phyloP scores from a whole-genome alignment of 441 rosid species.

The Arabidopsis lyrata region DNA sequence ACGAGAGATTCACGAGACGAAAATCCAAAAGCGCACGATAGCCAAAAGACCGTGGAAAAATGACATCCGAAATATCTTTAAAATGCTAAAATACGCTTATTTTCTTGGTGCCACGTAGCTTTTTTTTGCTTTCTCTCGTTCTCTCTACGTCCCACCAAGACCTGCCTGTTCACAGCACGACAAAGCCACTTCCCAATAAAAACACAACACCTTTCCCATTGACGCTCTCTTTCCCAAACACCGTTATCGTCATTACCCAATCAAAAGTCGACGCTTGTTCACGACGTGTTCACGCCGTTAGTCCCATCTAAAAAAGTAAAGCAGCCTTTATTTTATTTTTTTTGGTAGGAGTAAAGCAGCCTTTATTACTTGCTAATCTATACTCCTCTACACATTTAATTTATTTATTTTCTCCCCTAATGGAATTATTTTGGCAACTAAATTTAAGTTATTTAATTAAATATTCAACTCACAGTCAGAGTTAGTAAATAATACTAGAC shows the following conservation, averaged over 20 bases:
- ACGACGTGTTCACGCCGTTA: constrained; percentile 54
- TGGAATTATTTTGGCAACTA: background rate
- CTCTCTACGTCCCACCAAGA: constrained; percentile 32
- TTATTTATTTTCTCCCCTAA: background rate
- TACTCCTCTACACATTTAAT: constrained; percentile 46
- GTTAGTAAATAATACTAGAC: background rate
- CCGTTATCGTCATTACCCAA: constrained; percentile 52
- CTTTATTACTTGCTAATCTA: constrained; percentile 52
- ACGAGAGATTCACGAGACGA: constrained; percentile 41
- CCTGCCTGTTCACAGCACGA: constrained; percentile 59
- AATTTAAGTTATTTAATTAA: background rate
- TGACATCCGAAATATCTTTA: constrained; percentile 19
- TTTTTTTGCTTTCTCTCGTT: background rate
- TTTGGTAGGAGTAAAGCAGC: constrained; percentile 53
- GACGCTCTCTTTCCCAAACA: constrained; percentile 52
- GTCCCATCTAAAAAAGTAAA: constrained; percentile 33
- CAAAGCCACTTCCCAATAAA: constrained; percentile 73
- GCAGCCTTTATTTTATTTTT: constrained; percentile 62
- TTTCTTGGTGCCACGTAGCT: constrained; percentile 44
- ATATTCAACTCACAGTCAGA: background rate
- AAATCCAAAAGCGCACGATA: constrained; percentile 27
- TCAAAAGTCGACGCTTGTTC: constrained; percentile 3
- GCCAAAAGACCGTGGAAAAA: constrained; percentile 16
- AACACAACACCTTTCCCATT: constrained; percentile 67
- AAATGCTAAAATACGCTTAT: constrained; percentile 36